Percentiles rank a stretch among this genome's conserved stretches.
Conservation (phyloP, 2,329 filamentous ascomycete species). For the Cercospora sp. region DNA sequence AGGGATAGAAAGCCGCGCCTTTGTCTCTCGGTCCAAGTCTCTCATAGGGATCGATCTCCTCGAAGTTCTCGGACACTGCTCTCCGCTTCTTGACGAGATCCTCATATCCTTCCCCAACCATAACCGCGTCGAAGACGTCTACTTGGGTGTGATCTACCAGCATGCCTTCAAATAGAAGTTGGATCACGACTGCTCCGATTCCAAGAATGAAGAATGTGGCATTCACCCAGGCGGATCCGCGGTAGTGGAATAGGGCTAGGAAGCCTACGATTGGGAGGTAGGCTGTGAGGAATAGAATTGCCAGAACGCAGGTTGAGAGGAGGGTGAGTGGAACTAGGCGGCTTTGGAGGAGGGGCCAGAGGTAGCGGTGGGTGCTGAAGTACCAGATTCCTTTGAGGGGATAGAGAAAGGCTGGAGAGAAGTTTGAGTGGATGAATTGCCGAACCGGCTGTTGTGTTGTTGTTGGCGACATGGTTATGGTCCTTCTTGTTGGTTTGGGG, state of each 20-base stretch:
- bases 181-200: slow-evolving; percentile 62
- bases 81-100: slow-evolving; percentile 62
- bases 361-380: slow-evolving; percentile 72
- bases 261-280: slow-evolving; percentile 90
- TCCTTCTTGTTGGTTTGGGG: neutral
- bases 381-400: slow-evolving; percentile 69
- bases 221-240: slow-evolving; percentile 79
- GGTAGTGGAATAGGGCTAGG: slow-evolving; percentile 80
- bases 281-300: slow-evolving; percentile 82
- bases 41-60: slow-evolving; percentile 71
- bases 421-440: slow-evolving; percentile 36
- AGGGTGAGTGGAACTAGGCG: slow-evolving; percentile 78
- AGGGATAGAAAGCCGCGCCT: slow-evolving; percentile 78
- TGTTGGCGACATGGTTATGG: slow-evolving; percentile 12
- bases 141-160: slow-evolving; percentile 71
- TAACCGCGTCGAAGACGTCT: slow-evolving; percentile 76
- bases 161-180: slow-evolving; percentile 55
- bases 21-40: slow-evolving; percentile 79
- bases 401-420: slow-evolving; percentile 39
- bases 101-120: slow-evolving; percentile 71
- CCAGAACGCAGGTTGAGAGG: slow-evolving; percentile 78
- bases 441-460: slow-evolving; percentile 11
- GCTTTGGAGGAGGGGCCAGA: slow-evolving; percentile 77
- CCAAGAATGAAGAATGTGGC: slow-evolving; percentile 79
- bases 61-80: slow-evolving; percentile 67